Evolutionary conservation across 1,284 basidiomycete species (phyloP), one percentile per base, ranked within the genome.

Genomic region (Melampsora americana): DNA sequence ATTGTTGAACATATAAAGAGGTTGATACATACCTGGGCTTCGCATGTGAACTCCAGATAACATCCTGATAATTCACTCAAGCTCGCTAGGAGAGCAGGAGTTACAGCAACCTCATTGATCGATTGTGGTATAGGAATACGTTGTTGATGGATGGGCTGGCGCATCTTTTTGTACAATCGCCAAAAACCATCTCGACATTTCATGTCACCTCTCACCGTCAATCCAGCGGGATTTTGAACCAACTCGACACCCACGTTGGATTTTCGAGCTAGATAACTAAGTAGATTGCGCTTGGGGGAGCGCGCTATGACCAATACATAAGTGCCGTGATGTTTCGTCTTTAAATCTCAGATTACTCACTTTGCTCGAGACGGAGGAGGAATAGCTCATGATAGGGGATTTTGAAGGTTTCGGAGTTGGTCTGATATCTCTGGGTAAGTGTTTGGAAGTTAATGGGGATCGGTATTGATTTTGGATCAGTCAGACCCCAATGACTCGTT

Each of bases 341-440:
- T 20, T 56, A 5, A 56, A 26, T 2, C 3, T 56, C 50, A 56
- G 12, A 56, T 16, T 3, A 62, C 60, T 28, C 30, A 62, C 60
- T 23, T 62, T 62, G 60, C 16, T 62, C 60, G 23, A 62, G 60
- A 62, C 30, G 60, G 23, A 62, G 30, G 26, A 62, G 60, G 26
- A 62, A 62, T 28, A 62, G 14, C 30, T 62, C 60, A 18, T 62
- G 60, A 26, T 62, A 62, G 28, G 60, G 60, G 14, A 62, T 18
- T 62, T 62, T 23, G 28, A 62, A 62, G 4, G 18, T 23, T 62
- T 62, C 30, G 5, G 60, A 62, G 26, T 62, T 35, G 6, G 60
- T 28, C 26, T 62, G 60, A 62, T 4, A 62, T 32, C 30, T 16
- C 2, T 62, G 60, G 16, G 30, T 26, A 7, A 62, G 23, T 28